Base-by-base conservation (phyloP, 805 yeast species). In the Schwanniomyces sp. region DNA sequence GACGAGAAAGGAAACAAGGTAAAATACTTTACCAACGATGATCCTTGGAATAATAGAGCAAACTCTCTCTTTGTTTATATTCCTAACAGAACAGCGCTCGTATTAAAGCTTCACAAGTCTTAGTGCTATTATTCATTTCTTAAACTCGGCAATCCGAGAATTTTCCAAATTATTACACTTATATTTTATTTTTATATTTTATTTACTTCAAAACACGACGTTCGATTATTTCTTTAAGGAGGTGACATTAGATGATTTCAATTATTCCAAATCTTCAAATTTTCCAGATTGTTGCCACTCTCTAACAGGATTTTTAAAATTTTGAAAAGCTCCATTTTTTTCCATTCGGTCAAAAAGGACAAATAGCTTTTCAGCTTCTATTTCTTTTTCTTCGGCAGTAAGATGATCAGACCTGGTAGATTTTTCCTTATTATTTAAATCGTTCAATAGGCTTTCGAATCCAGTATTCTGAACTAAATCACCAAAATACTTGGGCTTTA, bases 11-110 rank as follows among this genome's bases (percentile, higher is more conserved):
- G 74, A 3, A 52, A 62, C 27, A 55, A 57, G 16, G 66, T 81
- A 2, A 75, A 75, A 52, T 89, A 77, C 61, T 81, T 80, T 63
- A 90, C 97, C 18, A 81, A 86, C 11, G 83, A 85, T 44, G 79
- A 87, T 39, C 70, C 69, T 21, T 92, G 98, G 98, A 89, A 92
- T 60, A 75, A 80, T 53, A 77, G 98, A 54, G 67, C 72, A 24
- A 88, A 92, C 66, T 86, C 82, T 49, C 54, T 92, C 43, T 90
- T 89, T 66, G 86, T 91, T 8, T 82, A 82, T 55, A 76, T 90
- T 55, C 98, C 98, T n/a, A 75, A 78, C 36, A 83, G 98, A 67
- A 67, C 75, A 8, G 78, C 72, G 0, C 56, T 74, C 38, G 76
- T 74, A 29, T 64, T 74, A 48, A 71, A 67, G 53, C 52, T 67